Percentiles rank a stretch among this genome's conserved stretches.
phyloP scores from a whole-genome alignment of 2,329 filamentous ascomycete species.

The Huntiella decipiens region DNA sequence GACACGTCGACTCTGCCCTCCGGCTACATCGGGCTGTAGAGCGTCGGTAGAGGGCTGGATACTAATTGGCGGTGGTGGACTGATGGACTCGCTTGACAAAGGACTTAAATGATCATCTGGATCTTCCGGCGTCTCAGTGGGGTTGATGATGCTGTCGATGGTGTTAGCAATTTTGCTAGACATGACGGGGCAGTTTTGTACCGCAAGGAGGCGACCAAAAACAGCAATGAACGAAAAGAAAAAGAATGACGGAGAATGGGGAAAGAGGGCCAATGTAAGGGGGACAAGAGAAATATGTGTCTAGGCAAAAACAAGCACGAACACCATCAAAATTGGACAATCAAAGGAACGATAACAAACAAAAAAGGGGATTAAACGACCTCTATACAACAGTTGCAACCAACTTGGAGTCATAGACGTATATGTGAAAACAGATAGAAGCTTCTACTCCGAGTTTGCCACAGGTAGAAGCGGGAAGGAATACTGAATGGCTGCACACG shows the following conservation, averaged over 20 bases:
- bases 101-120: constrained; percentile 22
- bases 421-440: no score
- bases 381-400: no score
- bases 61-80: constrained; percentile 22
- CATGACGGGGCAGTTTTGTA: neutral
- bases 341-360: no score
- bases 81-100: constrained; percentile 21
- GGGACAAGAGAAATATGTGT: neutral
- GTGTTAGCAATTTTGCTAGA: constrained; percentile 6
- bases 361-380: no score
- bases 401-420: no score
- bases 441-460: no score
- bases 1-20: constrained; percentile 18
- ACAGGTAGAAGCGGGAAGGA: no score
- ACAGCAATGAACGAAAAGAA: neutral
- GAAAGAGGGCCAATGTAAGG: neutral
- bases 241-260: neutral
- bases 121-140: constrained; percentile 18
- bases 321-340: no score
- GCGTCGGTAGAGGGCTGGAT: constrained; percentile 29
- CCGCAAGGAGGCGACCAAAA: neutral
- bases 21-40: constrained; percentile 27
- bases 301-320: neutral
- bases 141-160: constrained; percentile 12
- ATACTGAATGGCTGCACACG: no score